A percentile compares a stretch with the other conserved stretches of the same genome.
Conservation (phyloP, 805 yeast species). For the Candida pseudofarinosa region DNA sequence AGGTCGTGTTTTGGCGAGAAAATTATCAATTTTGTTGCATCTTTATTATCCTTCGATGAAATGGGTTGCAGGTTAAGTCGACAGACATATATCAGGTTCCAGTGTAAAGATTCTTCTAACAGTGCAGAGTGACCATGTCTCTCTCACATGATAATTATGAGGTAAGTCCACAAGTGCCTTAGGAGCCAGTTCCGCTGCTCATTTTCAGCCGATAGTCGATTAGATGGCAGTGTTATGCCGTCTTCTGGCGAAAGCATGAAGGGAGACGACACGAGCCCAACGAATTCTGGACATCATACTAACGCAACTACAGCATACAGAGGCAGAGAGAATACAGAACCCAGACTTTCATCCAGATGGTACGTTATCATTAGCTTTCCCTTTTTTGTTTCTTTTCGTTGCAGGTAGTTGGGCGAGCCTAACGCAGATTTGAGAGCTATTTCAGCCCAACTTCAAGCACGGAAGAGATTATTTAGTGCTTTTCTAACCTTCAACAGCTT, state of each 20-base stretch:
- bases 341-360: constrained; percentile 13
- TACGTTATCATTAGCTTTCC: constrained; percentile 11
- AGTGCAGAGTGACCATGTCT: no score
- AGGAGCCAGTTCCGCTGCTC: no score
- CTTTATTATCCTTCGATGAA: constrained; percentile 2
- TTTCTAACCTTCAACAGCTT: constrained; percentile 13
- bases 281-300: neutral
- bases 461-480: no score
- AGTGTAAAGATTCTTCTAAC: no score
- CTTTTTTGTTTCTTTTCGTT: no score
- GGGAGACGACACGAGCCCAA: no score
- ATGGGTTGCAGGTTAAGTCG: constrained; percentile 2
- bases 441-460: neutral
- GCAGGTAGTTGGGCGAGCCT: neutral
- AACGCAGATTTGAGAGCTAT: neutral
- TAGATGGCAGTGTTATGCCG: no score
- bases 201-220: no score
- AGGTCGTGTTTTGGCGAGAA: neutral
- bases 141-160: neutral
- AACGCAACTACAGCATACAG: neutral
- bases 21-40: constrained; percentile 5
- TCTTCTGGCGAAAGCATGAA: no score
- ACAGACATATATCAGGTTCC: neutral
- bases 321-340: constrained; percentile 1
- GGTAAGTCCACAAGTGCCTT: neutral